These are phyloP conservation scores for Glomus cerebriforme DNA, from an alignment of 192 early-diverging fungal genomes.

Conservation along the genomic window DNA sequence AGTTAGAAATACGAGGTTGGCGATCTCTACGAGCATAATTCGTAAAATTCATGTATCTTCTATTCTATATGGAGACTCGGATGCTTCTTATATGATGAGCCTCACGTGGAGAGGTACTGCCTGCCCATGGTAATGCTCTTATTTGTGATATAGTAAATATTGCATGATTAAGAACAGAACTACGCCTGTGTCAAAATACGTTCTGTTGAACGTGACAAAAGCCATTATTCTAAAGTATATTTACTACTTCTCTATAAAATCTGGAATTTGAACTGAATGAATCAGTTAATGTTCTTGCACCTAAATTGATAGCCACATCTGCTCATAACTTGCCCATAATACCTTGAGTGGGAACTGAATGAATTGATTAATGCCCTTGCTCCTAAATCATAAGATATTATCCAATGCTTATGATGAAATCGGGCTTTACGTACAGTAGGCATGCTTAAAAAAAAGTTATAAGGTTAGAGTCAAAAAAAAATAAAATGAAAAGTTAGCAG, in stretches of 20 bases:
- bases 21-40: slow-evolving; percentile 26
- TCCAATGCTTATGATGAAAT: too few relatives aligned
- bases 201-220: slow-evolving; percentile 19
- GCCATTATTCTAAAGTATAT: slow-evolving; percentile 6
- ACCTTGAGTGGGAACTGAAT: too few relatives aligned
- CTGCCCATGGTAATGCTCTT: slow-evolving; percentile 20
- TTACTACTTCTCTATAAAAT: slow-evolving; percentile 16
- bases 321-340: too few relatives aligned
- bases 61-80: slow-evolving; percentile 26
- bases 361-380: too few relatives aligned
- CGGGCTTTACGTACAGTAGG: too few relatives aligned
- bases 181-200: not conserved
- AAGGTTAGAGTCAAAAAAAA: too few relatives aligned
- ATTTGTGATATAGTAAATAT: slow-evolving; percentile 9
- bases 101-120: not conserved
- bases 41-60: slow-evolving; percentile 25
- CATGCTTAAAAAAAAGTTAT: too few relatives aligned
- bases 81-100: slow-evolving; percentile 21
- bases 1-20: slow-evolving; percentile 12
- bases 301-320: too few relatives aligned
- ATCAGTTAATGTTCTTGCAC: too few relatives aligned
- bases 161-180: slow-evolving; percentile 19
- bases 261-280: too few relatives aligned
- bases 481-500: too few relatives aligned
- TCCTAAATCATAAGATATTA: too few relatives aligned